Conservation (phyloP, 1,139 yeast species). For the Saccharomyces pastorianus region DNA sequence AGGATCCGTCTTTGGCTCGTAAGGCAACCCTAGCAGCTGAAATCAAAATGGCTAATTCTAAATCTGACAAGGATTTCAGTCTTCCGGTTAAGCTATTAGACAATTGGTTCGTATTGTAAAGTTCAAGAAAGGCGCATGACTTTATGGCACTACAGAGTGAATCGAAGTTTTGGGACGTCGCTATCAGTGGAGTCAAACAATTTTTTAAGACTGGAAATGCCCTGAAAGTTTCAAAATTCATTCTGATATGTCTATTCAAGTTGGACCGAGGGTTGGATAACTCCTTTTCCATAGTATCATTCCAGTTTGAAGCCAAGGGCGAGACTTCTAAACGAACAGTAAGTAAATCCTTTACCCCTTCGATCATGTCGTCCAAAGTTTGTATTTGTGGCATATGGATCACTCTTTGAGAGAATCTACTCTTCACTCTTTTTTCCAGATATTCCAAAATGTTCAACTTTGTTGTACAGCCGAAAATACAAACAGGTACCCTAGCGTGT, state of each 20-base stretch:
- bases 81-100: slow-evolving; percentile 21
- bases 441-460: slow-evolving; percentile 69
- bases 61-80: slow-evolving; percentile 47
- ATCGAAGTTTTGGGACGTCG: slow-evolving; percentile 12
- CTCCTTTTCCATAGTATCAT: slow-evolving; percentile 36
- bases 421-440: slow-evolving; percentile 83
- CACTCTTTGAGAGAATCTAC: slow-evolving; percentile 78
- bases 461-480: slow-evolving; percentile 75
- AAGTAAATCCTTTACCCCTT: slow-evolving; percentile 31
- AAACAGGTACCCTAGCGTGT: slow-evolving; percentile 64
- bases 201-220: slow-evolving; percentile 52
- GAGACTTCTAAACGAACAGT: slow-evolving; percentile 14
- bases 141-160: slow-evolving; percentile 14
- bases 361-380: slow-evolving; percentile 38
- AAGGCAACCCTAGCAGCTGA: slow-evolving; percentile 66
- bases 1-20: slow-evolving; percentile 45
- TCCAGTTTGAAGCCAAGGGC: slow-evolving; percentile 41
- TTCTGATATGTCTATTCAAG: slow-evolving; percentile 35
- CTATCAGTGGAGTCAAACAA: slow-evolving; percentile 40
- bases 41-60: slow-evolving; percentile 61
- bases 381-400: slow-evolving; percentile 50
- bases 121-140: slow-evolving; percentile 11
- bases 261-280: slow-evolving; percentile 27
- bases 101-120: slow-evolving; percentile 26
- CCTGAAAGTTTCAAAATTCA: slow-evolving; percentile 51